phyloP scores from a whole-genome alignment of 2,329 filamentous ascomycete genomes.

The Exophiala aquamarina region DNA sequence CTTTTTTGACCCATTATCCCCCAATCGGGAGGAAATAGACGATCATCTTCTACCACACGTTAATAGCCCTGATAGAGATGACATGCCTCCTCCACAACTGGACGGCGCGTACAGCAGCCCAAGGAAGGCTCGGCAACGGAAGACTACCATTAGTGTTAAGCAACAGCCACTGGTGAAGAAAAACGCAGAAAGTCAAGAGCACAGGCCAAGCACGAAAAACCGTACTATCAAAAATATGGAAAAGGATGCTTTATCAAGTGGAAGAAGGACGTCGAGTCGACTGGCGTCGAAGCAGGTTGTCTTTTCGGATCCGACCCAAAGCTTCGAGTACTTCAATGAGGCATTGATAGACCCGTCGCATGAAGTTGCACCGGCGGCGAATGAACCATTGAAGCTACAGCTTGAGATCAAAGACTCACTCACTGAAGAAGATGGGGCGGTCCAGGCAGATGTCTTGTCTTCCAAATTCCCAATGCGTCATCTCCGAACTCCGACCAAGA shows the following conservation, averaged over 20 bases:
- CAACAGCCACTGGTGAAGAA: not conserved
- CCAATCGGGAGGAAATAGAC: conserved; percentile 9
- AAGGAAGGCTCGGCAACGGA: conserved; percentile 14
- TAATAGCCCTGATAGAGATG: not conserved
- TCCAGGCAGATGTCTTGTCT: not conserved
- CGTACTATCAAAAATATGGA: conserved; percentile 2
- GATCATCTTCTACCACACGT: conserved; percentile 6
- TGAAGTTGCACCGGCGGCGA: not conserved
- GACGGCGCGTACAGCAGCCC: conserved; percentile 22
- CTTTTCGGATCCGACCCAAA: conserved; percentile 17
- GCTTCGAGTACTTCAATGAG: conserved; percentile 18
- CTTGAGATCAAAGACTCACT: conserved; percentile 24
- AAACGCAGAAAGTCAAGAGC: conserved; percentile 17
- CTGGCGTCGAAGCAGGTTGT: conserved; percentile 17
- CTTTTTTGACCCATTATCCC: conserved; percentile 19
- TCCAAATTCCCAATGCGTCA: not conserved
- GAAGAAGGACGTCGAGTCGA: conserved; percentile 16
- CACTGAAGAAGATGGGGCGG: conserved; percentile 5
- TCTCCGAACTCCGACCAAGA: not conserved
- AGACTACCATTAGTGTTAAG: conserved; percentile 1
- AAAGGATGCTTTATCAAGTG: not conserved
- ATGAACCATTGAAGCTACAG: no score
- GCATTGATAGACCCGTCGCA: conserved; percentile 2
- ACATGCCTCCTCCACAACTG: conserved; percentile 5
- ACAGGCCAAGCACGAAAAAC: conserved; percentile 15